phyloP scores from a whole-genome alignment of 2,329 filamentous ascomycete genomes.

The Paecilomyces sp. region DNA sequence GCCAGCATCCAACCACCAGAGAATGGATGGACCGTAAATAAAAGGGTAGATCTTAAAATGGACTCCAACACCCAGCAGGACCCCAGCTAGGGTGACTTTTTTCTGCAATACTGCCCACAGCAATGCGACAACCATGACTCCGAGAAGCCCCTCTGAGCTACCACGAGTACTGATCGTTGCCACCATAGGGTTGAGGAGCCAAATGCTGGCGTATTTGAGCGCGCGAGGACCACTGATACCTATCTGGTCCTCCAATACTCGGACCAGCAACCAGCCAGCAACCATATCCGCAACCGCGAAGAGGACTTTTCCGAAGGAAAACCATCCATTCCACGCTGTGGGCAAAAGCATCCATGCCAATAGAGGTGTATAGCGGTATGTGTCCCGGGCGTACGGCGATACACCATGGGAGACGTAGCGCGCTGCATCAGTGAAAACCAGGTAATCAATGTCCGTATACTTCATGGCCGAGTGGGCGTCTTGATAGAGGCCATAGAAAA shows the following conservation, averaged over 20 bases:
- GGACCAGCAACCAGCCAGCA: constrained; percentile 70
- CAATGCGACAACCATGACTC: constrained; percentile 73
- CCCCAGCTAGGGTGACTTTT: constrained; percentile 59
- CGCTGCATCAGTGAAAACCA: constrained; percentile 93
- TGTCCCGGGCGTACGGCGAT: constrained; percentile 82
- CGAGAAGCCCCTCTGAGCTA: constrained; percentile 84
- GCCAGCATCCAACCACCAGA: constrained; percentile 36
- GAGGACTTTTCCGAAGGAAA: constrained; percentile 78
- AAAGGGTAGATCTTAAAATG: constrained; percentile 99
- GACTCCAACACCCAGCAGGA: constrained; percentile 72
- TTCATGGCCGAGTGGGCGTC: constrained; percentile 87
- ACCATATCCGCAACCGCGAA: constrained; percentile 79
- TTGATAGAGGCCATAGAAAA: constrained; percentile 87
- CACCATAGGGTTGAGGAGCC: constrained; percentile 97
- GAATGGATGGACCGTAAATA: constrained; percentile 66
- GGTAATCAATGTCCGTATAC: constrained; percentile 98
- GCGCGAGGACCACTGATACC: constrained; percentile 50
- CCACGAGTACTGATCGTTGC: constrained; percentile 92
- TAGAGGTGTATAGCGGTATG: constrained; percentile 93
- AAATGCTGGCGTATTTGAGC: constrained; percentile 73
- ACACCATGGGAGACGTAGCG: constrained; percentile 61
- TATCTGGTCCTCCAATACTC: constrained; percentile 42
- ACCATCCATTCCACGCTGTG: constrained; percentile 59
- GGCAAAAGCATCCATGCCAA: constrained; percentile 87
- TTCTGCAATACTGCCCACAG: constrained; percentile 71